Base-by-base conservation (phyloP, 163 green algal genomes). In the Volvox carteri region DNA sequence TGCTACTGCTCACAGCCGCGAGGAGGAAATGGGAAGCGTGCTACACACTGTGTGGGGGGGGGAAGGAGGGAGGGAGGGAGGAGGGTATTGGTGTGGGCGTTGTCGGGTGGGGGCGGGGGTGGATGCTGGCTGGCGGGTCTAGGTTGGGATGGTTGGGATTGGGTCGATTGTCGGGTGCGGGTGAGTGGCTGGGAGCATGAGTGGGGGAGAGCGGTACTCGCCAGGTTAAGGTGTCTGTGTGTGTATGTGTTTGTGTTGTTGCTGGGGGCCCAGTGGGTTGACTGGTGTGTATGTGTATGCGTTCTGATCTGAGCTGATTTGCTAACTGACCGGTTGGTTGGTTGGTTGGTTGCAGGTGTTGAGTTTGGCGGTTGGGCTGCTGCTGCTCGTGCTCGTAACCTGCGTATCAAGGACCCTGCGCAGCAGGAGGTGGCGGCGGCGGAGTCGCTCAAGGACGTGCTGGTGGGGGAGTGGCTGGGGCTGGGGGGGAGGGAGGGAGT, bases 381-480 rank as follows among this genome's bases (percentile, higher is more conserved):
- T 1, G 52, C 39, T 1, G 21, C 33, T 70, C 46, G 50, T 6
- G 81, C 48, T 21, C 48, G 50, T 3, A 44, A 44, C 14, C 42
- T 83, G 37, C 68, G 37, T 25, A 33, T 84, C 37, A 65, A 50
- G 84, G 84, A 83, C 68, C 37, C 70, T 68, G 84, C 3, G 70
- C 37, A 25, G 84, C 37, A 50, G 84, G 68, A 89, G 84, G 81
- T 30, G 65, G 46, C 48, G 46, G 81, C 81, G 67, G 81, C 81
- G 21, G 81, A 87, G 46, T 25, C 81, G 65, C 81, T 87, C 65
- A 87, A 87, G 44, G 81, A 87, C 35, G 81, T 87, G 81, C 81
- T 87, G 81, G 81, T 87, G 81, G 33, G 81, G 44, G 58, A 70
- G 62, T 75, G 79, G 62, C 42, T 39, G n/a, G 62, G 18, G 58